These are phyloP conservation scores for Kluyveromyces sp. DNA, from an alignment of 1,139 yeast genomes.

Conservation along the genomic window DNA sequence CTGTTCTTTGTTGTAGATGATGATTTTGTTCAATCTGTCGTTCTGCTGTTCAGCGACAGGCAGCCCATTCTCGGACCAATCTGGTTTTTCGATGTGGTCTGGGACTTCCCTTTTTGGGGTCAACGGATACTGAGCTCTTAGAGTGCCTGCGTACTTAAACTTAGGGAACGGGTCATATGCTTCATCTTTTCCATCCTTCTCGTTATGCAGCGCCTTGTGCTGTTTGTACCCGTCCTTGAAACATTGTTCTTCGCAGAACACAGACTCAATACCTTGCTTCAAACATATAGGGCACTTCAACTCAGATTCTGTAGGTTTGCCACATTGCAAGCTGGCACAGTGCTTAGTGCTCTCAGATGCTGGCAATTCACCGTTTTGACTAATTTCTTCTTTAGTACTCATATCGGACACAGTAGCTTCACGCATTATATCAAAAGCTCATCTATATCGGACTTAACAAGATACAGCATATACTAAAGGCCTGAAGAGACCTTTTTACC, in stretches of 20 bases:
- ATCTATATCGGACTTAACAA: too few relatives aligned
- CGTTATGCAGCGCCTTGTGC: conserved; percentile 47
- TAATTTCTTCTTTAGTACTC: not conserved
- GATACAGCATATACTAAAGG: too few relatives aligned
- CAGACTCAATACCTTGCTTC: conserved; percentile 54
- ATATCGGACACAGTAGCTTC: not conserved
- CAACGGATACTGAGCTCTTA: conserved; percentile 79
- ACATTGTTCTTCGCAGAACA: conserved; percentile 81
- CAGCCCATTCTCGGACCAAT: conserved; percentile 74
- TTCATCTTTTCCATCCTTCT: conserved; percentile 36
- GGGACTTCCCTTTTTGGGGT: conserved; percentile 67
- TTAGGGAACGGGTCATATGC: conserved; percentile 83
- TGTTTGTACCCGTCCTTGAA: conserved; percentile 68
- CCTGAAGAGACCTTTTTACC: too few relatives aligned
- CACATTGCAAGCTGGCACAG: conserved; percentile 78
- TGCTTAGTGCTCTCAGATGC: conserved; percentile 7
- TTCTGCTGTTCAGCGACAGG: conserved; percentile 73
- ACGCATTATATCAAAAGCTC: too few relatives aligned
- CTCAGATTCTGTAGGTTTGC: conserved; percentile 65
- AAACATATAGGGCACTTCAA: conserved; percentile 91
- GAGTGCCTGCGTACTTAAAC: conserved; percentile 62
- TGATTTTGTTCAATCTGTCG: conserved; percentile 63
- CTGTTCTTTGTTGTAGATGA: conserved; percentile 55
- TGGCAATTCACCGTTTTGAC: not conserved
- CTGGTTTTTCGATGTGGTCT: conserved; percentile 66